Evolutionary conservation across 352 stramenopile species (phyloP), one percentile per base, ranked within the genome.

Genomic region (Phytophthora pseudosyringae): DNA sequence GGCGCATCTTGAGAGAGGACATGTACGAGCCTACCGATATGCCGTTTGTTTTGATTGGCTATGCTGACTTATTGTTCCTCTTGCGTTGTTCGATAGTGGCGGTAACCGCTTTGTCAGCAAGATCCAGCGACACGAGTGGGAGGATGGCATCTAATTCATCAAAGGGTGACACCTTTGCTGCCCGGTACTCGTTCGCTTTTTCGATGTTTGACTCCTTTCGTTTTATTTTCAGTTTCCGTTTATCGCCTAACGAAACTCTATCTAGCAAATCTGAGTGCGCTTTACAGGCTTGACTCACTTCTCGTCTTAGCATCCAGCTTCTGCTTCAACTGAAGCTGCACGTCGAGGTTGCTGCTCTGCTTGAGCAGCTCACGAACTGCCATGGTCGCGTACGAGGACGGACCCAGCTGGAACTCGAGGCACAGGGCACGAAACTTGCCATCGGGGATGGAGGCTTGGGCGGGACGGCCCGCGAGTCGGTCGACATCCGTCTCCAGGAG

Each of bases 331-430:
- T 80, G 70, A 39, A 89, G 68, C 60, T 91, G 81, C 15, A 88
- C 83, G 38, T 88, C 69, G 28, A 91, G 67, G 59, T 84, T 97
- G 71, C 69, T 98, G 69, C 71, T 97, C 71, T 89, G 86, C 73
- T 98, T 98, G 64, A 98, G 97, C 10, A 99, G 71, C 70, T 99
- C 97, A 54, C 97, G 86, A 44, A 99, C 76, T 7, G 92, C 93
- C 83, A 98, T 98, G 6, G 96, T 99, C 5, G 97, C 97, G 80
- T 99, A 99, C 31, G 93, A 89, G 5, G 93, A 98, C 25, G 94
- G 70, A 53, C 81, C 82, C 21, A 96, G 60, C 41, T 93, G 81
- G 48, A 96, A 96, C 53, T 93, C 81, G 7, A 96, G 75, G 29
- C 88, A 96, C 12, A 96, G 59, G 1, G 86, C 84, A 39, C 84